These are phyloP conservation scores for Stephanodiscus triporus DNA, from an alignment of 108 stramenopile genomes.

Conservation along the genomic window DNA sequence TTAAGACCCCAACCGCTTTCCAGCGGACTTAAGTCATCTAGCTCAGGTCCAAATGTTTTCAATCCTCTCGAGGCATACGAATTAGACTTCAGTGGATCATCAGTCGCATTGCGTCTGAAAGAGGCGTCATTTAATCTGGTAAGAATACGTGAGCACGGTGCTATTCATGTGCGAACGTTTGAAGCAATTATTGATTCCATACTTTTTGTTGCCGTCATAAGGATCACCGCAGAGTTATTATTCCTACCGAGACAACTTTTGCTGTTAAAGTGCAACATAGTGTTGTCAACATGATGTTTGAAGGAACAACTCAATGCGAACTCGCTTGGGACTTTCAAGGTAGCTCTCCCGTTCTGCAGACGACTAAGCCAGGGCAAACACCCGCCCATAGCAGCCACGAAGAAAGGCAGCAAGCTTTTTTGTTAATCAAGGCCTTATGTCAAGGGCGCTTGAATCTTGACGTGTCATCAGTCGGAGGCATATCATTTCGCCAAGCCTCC, in stretches of 20 bases:
- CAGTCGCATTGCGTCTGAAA: slow-evolving; percentile 64
- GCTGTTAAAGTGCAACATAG: slow-evolving; percentile 68
- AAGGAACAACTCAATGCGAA: slow-evolving; percentile 84
- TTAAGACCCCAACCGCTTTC: slow-evolving; percentile 73
- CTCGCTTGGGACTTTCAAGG: slow-evolving; percentile 89
- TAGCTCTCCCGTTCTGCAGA: slow-evolving; percentile 81
- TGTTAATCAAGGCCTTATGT: slow-evolving; percentile 77
- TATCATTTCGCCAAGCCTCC: slow-evolving; percentile 76
- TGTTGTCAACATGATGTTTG: slow-evolving; percentile 83
- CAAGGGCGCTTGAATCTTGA: slow-evolving; percentile 84
- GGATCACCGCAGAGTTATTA: slow-evolving; percentile 82
- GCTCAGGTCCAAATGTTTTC: slow-evolving; percentile 74
- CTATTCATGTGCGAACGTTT: neutral
- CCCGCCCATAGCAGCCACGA: slow-evolving; percentile 75
- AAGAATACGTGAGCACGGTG: neutral
- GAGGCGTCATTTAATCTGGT: slow-evolving; percentile 70
- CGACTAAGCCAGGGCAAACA: slow-evolving; percentile 65
- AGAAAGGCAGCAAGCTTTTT: slow-evolving; percentile 73
- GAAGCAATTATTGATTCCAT: neutral
- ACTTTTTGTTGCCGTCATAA: slow-evolving; percentile 5
- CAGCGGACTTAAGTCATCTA: slow-evolving; percentile 17
- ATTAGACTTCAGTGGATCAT: slow-evolving; percentile 80
- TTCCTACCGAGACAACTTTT: slow-evolving; percentile 80
- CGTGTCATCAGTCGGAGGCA: slow-evolving; percentile 86
- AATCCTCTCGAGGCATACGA: slow-evolving; percentile 91